Evolutionary conservation across 257 asterid genomes (phyloP).

Genomic region (Asclepias syriaca): DNA sequence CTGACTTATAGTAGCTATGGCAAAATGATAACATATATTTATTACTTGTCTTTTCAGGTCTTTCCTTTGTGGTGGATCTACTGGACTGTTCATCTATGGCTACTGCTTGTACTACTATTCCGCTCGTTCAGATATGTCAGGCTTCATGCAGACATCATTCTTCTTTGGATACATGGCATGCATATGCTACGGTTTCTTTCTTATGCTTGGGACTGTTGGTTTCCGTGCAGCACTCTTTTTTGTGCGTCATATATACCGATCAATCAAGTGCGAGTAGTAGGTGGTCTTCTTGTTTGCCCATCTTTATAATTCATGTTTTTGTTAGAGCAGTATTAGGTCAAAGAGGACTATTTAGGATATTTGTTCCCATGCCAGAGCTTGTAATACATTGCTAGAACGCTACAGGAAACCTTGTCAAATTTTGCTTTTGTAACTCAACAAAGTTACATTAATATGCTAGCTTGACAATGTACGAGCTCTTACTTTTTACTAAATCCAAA

Average conservation of each 20-base stretch:
- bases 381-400: slow-evolving; percentile 15
- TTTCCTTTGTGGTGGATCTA: slow-evolving; percentile 88
- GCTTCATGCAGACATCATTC: slow-evolving; percentile 92
- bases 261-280: slow-evolving; percentile 45
- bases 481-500: background rate
- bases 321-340: slow-evolving; percentile 13
- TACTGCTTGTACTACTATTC: slow-evolving; percentile 82
- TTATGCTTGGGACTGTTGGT: slow-evolving; percentile 49
- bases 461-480: background rate
- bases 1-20: background rate
- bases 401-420: slow-evolving; percentile 7
- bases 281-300: slow-evolving; percentile 7
- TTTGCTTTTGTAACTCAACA: slow-evolving; percentile 12
- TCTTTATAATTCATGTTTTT: slow-evolving; percentile 6
- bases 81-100: slow-evolving; percentile 77
- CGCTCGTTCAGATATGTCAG: slow-evolving; percentile 87
- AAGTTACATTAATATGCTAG: background rate
- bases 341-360: slow-evolving; percentile 18
- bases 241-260: slow-evolving; percentile 47
- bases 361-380: slow-evolving; percentile 15
- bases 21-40: background rate
- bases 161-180: slow-evolving; percentile 65
- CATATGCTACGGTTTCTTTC: slow-evolving; percentile 50
- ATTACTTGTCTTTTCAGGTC: slow-evolving; percentile 39
- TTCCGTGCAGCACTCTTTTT: slow-evolving; percentile 43